Percentiles rank a stretch among this genome's conserved stretches.
These are phyloP conservation scores for Remersonia thermophila DNA, from an alignment of 2,329 filamentous ascomycete species.

Conservation along the genomic window DNA sequence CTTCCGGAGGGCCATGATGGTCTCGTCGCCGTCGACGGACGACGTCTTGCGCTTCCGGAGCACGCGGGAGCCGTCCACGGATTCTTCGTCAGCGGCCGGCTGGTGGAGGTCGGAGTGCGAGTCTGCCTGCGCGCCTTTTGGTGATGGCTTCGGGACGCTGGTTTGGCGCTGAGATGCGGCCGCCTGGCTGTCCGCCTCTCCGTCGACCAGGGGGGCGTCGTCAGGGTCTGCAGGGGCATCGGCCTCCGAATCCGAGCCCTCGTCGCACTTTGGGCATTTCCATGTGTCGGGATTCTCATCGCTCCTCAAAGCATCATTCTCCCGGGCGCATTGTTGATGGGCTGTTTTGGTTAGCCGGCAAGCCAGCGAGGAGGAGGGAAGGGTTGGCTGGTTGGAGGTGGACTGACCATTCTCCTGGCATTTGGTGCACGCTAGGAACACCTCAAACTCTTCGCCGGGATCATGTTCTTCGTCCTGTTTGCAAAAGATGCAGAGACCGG, in stretches of 20 bases:
- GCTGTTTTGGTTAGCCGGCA: slow-evolving; percentile 49
- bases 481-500: slow-evolving; percentile 56
- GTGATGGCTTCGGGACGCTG: slow-evolving; percentile 53
- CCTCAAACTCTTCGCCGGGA: slow-evolving; percentile 68
- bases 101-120: slow-evolving; percentile 71
- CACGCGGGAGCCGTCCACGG: slow-evolving; percentile 63
- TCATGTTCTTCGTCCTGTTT: slow-evolving; percentile 72
- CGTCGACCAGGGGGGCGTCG: slow-evolving; percentile 18
- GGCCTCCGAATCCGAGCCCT: slow-evolving; percentile 14
- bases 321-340: slow-evolving; percentile 79
- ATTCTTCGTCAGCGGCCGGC: slow-evolving; percentile 57
- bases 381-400: background rate
- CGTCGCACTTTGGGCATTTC: slow-evolving; percentile 39
- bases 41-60: slow-evolving; percentile 78
- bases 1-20: slow-evolving; percentile 39
- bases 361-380: too few species aligned
- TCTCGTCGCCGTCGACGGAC: slow-evolving; percentile 50
- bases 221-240: slow-evolving; percentile 19
- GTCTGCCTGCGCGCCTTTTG: slow-evolving; percentile 52
- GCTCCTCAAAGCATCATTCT: slow-evolving; percentile 49
- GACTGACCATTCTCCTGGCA: slow-evolving; percentile 75
- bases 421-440: slow-evolving; percentile 60
- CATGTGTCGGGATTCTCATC: slow-evolving; percentile 48
- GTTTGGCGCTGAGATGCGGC: slow-evolving; percentile 37
- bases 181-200: slow-evolving; percentile 13